phyloP scores from a whole-genome alignment of 495 filamentous ascomycete genomes.

The Cenococcum geophilum region DNA sequence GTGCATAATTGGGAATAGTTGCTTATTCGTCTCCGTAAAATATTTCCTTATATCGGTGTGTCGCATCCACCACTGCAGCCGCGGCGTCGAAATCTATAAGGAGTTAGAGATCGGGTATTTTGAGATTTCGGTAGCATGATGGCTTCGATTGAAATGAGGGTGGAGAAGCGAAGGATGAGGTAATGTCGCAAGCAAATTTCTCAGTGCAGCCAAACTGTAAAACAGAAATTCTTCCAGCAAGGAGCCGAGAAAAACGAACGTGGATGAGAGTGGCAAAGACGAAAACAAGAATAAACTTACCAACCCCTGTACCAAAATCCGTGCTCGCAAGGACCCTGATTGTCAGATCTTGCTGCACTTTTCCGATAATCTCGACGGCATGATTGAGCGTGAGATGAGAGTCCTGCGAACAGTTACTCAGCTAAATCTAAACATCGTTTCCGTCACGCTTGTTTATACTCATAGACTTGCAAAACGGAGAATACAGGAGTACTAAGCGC shows the following conservation, averaged over 20 bases:
- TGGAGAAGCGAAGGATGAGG: too few relatives aligned
- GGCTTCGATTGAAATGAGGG: too few relatives aligned
- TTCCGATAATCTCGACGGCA: slow-evolving; percentile 83
- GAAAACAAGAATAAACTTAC: slow-evolving; percentile 41
- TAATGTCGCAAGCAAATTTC: background rate
- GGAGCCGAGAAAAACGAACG: background rate
- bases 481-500: too few relatives aligned
- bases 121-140: background rate
- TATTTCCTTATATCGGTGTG: slow-evolving; percentile 74
- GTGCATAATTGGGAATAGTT: slow-evolving; percentile 27
- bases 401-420: slow-evolving; percentile 47
- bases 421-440: too few relatives aligned
- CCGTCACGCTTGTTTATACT: too few relatives aligned
- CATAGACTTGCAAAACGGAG: too few relatives aligned
- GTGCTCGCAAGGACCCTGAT: slow-evolving; percentile 67
- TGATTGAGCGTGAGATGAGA: slow-evolving; percentile 71
- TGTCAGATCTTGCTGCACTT: slow-evolving; percentile 73
- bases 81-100: slow-evolving; percentile 67
- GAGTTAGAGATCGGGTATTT: background rate
- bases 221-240: background rate
- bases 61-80: slow-evolving; percentile 80
- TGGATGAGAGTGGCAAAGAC: background rate
- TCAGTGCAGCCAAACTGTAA: background rate
- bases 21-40: slow-evolving; percentile 53
- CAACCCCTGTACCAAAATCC: slow-evolving; percentile 70